Evolutionary conservation across 345 rosid species (phyloP), one percentile per base, ranked within the genome.

Genomic region (Cochlearia excelsa): DNA sequence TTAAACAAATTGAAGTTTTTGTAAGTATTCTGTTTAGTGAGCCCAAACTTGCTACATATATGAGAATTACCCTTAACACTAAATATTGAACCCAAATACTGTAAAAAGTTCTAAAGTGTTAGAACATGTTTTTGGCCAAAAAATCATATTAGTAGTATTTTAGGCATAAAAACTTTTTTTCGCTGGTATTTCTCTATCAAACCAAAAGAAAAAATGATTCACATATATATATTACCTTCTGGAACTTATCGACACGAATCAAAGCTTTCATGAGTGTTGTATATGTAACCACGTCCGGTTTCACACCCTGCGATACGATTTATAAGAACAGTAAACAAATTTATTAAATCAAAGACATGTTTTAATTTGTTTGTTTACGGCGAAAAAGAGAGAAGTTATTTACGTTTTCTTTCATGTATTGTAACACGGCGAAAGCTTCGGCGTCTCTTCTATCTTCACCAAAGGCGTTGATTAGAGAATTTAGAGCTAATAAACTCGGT

Each of bases 211-310:
- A 27, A 16, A 16, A 16, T 16, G 9, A 38, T 35, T 3, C 41
- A 59, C 23, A 16, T 16, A 16, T 16, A 16, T 16, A 16, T 16
- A 16, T 16, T 81, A 93, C 99, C 94, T 87, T 77, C 6, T 82
- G 66, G 63, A 79, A 92, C 72, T 92, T 86, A 54, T 85, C 97
- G 43, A 84, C 94, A 27, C 94, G 97, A 61, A 93, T 84, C 29
- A 89, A 81, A 71, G 94, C 78, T 74, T 93, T 93, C 95, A 93
- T 89, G 39, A 89, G 91, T 31, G 97, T 89, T 26, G 99, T 93
- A 68, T 83, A 93, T 0, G 99, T 89, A 44, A 93, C 84, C 43
- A 93, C 99, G n/a, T 93, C 97, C 30, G 99, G 94, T 50, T 82
- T 87, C 74, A 93, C 65, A 10, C 77, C 84, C 99, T 93, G 85